Conservation (phyloP, 441 rosid genomes). For the Hypseocharis bilobata region DNA sequence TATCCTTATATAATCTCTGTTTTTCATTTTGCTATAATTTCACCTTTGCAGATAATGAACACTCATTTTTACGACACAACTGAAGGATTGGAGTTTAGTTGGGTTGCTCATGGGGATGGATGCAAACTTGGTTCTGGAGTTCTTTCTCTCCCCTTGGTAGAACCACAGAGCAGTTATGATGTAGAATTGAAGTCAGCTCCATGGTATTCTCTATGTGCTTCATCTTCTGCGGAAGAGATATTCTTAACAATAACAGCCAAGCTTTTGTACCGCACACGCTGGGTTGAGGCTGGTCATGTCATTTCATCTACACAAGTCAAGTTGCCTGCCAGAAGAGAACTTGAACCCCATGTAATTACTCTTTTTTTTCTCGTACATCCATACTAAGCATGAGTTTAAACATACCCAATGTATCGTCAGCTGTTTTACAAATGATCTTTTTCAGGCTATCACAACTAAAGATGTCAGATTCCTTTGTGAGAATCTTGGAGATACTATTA, state of each 20-base stretch:
- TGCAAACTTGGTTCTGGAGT: slow-evolving; percentile 57
- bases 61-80: slow-evolving; percentile 58
- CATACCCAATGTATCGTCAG: background rate
- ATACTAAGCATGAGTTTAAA: background rate
- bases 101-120: slow-evolving; percentile 72
- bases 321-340: slow-evolving; percentile 50
- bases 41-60: slow-evolving; percentile 57
- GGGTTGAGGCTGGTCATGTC: slow-evolving; percentile 74
- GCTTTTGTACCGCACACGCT: slow-evolving; percentile 54
- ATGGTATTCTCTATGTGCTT: slow-evolving; percentile 66
- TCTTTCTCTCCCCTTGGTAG: slow-evolving; percentile 51
- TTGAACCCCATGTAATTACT: slow-evolving; percentile 50
- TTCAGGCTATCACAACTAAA: slow-evolving; percentile 49
- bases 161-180: slow-evolving; percentile 56
- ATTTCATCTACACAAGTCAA: slow-evolving; percentile 70
- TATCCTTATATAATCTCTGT: slow-evolving; percentile 16
- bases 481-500: slow-evolving; percentile 45
- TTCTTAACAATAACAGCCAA: slow-evolving; percentile 52
- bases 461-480: slow-evolving; percentile 37
- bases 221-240: slow-evolving; percentile 53
- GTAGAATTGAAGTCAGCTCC: slow-evolving; percentile 66
- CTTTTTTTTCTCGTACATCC: slow-evolving; percentile 7
- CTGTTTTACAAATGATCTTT: slow-evolving; percentile 12
- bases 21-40: slow-evolving; percentile 19
- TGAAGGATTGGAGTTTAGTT: slow-evolving; percentile 55